A percentile compares a stretch with the other conserved stretches of the same genome.
phyloP scores from a whole-genome alignment of 1,139 yeast species.

The Kurtzmaniella quercitrusa region DNA sequence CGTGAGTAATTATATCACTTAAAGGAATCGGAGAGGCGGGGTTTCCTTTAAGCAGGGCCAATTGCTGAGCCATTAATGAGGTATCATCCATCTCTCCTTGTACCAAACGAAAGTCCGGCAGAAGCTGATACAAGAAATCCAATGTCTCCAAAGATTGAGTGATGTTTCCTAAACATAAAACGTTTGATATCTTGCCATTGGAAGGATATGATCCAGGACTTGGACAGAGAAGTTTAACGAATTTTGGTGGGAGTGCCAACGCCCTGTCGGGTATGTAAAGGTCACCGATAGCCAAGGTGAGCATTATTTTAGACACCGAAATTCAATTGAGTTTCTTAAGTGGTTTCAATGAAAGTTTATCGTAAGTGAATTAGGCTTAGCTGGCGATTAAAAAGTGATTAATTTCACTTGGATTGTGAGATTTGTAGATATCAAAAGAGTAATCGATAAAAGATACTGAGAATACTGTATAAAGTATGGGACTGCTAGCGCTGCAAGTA shows the following conservation, averaged over 20 bases:
- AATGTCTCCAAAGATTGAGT: constrained; percentile 65
- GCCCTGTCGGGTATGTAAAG: constrained; percentile 87
- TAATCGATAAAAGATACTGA: too few species aligned
- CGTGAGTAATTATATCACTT: constrained; percentile 63
- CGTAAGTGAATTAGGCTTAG: too few species aligned
- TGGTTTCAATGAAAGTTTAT: too few species aligned
- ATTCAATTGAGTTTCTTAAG: too few species aligned
- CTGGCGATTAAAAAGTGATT: neutral
- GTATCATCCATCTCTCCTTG: constrained; percentile 68
- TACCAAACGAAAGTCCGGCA: constrained; percentile 72
- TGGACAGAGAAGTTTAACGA: constrained; percentile 66
- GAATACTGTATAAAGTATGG: neutral
- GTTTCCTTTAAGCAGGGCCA: constrained; percentile 20
- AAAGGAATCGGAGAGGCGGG: constrained; percentile 44
- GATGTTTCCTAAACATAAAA: constrained; percentile 80
- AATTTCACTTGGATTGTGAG: too few species aligned
- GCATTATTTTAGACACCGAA: constrained; percentile 40
- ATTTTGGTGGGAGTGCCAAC: constrained; percentile 53
- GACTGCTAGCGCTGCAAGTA: too few species aligned
- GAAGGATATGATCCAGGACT: constrained; percentile 34
- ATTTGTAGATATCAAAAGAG: too few species aligned
- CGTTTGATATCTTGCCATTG: constrained; percentile 75
- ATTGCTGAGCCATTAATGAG: constrained; percentile 30
- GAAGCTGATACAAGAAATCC: constrained; percentile 59
- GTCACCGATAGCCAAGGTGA: constrained; percentile 88